phyloP scores from a whole-genome alignment of 2,329 filamentous ascomycete species.

The Xylaria digitata region DNA sequence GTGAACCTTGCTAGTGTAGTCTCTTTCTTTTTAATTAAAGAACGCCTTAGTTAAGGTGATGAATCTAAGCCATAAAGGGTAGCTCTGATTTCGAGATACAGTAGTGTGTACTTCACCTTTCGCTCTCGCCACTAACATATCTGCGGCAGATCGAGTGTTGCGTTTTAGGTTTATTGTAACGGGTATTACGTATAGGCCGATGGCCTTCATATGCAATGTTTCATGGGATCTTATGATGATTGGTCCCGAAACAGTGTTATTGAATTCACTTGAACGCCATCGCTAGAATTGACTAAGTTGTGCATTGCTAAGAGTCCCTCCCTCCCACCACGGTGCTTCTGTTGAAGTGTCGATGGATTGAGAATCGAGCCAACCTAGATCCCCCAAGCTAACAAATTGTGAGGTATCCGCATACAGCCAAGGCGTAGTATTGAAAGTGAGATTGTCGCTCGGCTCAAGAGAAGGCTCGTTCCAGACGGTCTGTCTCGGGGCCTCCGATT shows the following conservation, averaged over 20 bases:
- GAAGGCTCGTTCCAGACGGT: slow-evolving; percentile 33
- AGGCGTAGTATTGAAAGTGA: slow-evolving; percentile 39
- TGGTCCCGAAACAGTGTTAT: not conserved
- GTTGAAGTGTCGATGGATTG: slow-evolving; percentile 34
- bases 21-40: not conserved
- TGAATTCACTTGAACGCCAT: slow-evolving; percentile 13
- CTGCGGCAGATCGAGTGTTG: not conserved
- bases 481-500: slow-evolving; percentile 33
- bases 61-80: not conserved
- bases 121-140: not conserved
- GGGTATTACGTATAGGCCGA: not conserved
- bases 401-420: slow-evolving; percentile 39
- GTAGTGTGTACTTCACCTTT: not conserved
- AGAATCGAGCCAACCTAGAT: slow-evolving; percentile 37
- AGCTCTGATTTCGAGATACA: not conserved
- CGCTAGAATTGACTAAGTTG: slow-evolving; percentile 38
- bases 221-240: not conserved
- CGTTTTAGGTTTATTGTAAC: not conserved
- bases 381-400: slow-evolving; percentile 36
- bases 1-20: not conserved
- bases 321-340: slow-evolving; percentile 36
- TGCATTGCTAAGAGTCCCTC: slow-evolving; percentile 29
- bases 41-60: not conserved
- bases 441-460: slow-evolving; percentile 37
- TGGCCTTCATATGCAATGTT: not conserved